Percentiles rank a stretch among this genome's conserved stretches.
Evolutionary conservation across 257 asterid species (phyloP).

Genomic region (Solanum arcanum): DNA sequence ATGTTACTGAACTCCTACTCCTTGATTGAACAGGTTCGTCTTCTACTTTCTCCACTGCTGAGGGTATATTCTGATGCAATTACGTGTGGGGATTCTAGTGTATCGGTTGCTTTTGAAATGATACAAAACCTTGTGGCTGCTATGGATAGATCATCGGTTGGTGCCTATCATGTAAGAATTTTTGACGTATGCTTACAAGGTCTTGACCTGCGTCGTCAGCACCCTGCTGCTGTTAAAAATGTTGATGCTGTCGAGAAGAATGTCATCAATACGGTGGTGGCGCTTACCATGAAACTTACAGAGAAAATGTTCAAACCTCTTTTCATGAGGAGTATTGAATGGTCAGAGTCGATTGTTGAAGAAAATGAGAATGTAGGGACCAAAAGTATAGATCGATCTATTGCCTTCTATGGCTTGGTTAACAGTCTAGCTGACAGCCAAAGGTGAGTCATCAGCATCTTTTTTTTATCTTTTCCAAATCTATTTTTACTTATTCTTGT

Average conservation of each 20-base stretch:
- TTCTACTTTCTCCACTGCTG: conserved; percentile 63
- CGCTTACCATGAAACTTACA: conserved; percentile 73
- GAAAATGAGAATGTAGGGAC: conserved; percentile 20
- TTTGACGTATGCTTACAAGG: conserved; percentile 79
- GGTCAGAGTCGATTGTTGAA: conserved; percentile 58
- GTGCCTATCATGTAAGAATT: conserved; percentile 57
- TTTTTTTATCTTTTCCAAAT: background rate
- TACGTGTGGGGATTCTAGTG: conserved; percentile 53
- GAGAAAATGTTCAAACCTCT: conserved; percentile 81
- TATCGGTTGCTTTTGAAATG: conserved; percentile 61
- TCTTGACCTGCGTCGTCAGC: conserved; percentile 80
- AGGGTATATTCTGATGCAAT: conserved; percentile 51
- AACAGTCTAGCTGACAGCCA: conserved; percentile 73
- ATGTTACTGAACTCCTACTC: background rate
- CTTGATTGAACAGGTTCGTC: conserved; percentile 55
- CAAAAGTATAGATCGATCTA: conserved; percentile 40
- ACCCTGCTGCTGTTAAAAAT: conserved; percentile 39
- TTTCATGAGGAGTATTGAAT: conserved; percentile 73
- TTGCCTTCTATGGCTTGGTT: conserved; percentile 76
- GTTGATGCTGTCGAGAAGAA: conserved; percentile 55
- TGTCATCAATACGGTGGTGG: conserved; percentile 50
- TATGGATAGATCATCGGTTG: conserved; percentile 70
- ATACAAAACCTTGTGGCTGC: conserved; percentile 48
- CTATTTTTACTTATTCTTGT: background rate
- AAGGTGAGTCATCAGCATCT: conserved; percentile 35